Percentiles rank a stretch among this genome's conserved stretches.
Evolutionary conservation across 768 basidiomycete genomes (phyloP).

Genomic region (Phallus indusiatus): DNA sequence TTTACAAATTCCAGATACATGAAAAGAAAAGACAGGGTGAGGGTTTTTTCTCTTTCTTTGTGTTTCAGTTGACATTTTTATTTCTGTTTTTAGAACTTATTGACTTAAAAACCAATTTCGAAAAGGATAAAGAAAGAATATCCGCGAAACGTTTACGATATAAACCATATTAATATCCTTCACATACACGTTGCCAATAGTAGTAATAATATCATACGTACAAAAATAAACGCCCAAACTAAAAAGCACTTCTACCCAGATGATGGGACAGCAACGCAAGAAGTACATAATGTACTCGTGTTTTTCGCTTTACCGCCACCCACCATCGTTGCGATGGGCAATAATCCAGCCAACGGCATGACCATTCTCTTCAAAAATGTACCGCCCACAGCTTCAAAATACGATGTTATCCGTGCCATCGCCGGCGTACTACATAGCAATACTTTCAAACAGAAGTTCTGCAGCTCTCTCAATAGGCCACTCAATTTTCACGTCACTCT

Average conservation of each 20-base stretch:
- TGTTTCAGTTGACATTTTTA: background rate
- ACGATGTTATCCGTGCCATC: constrained; percentile 45
- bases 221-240: no score
- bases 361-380: constrained; percentile 1
- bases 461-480: constrained; percentile 8
- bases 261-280: background rate
- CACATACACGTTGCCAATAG: background rate
- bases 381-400: background rate
- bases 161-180: constrained; percentile 64
- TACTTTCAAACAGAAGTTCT: constrained; percentile 24
- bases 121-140: constrained; percentile 79
- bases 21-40: constrained; percentile 82
- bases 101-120: constrained; percentile 68
- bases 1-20: constrained; percentile 86
- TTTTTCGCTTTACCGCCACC: background rate
- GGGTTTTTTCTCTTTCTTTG: constrained; percentile 10
- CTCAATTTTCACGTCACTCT: constrained; percentile 58
- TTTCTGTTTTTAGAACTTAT: constrained; percentile 34
- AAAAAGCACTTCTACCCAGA: no score
- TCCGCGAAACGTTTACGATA: constrained; percentile 71
- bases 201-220: no score
- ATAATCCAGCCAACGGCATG: background rate
- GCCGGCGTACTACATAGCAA: constrained; percentile 48
- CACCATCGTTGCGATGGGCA: background rate
- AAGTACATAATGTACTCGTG: background rate